Conservation (phyloP, 2,329 filamentous ascomycete species). For the Neocucurbitaria cava region DNA sequence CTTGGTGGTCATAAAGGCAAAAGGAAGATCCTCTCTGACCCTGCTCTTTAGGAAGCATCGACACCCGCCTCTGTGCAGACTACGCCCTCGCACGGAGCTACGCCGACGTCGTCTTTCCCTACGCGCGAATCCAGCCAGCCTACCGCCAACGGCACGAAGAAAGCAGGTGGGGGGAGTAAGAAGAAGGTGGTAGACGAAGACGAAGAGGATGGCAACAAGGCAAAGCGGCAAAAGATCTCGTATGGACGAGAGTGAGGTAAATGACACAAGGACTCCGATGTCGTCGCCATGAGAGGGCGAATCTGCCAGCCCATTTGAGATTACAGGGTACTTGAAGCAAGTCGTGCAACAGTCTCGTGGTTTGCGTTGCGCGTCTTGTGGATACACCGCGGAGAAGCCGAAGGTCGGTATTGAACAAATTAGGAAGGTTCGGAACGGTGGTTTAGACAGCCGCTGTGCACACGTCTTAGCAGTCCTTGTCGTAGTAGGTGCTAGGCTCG, state of each 20-base stretch:
- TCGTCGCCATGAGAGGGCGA: conserved; percentile 1
- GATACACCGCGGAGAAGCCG: conserved; percentile 21
- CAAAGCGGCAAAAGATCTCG: conserved; percentile 59
- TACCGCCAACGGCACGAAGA: conserved; percentile 48
- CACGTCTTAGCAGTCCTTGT: conserved; percentile 7
- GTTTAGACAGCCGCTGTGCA: conserved; percentile 10
- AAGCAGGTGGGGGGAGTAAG: conserved; percentile 49
- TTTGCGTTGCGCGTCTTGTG: conserved; percentile 40
- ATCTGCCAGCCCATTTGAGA: background rate
- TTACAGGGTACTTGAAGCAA: conserved; percentile 6
- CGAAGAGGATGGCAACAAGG: conserved; percentile 55
- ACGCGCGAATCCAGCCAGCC: conserved; percentile 55
- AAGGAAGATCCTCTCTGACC: conserved; percentile 20
- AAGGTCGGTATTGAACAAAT: conserved; percentile 19
- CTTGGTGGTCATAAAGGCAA: background rate
- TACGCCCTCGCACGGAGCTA: conserved; percentile 57
- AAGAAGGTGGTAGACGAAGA: conserved; percentile 56
- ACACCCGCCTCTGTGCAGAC: conserved; percentile 48
- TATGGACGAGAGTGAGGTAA: conserved; percentile 54
- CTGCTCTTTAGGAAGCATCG: conserved; percentile 45
- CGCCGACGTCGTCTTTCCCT: conserved; percentile 56
- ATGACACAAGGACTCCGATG: conserved; percentile 1
- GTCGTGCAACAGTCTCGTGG: conserved; percentile 14
- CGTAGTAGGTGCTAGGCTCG: too few relatives aligned
- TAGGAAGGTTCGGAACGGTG: conserved; percentile 26